Evolutionary conservation across 495 filamentous ascomycete genomes (phyloP), one percentile per base, ranked within the genome.

Genomic region (Diplogelasinospora grovesii): DNA sequence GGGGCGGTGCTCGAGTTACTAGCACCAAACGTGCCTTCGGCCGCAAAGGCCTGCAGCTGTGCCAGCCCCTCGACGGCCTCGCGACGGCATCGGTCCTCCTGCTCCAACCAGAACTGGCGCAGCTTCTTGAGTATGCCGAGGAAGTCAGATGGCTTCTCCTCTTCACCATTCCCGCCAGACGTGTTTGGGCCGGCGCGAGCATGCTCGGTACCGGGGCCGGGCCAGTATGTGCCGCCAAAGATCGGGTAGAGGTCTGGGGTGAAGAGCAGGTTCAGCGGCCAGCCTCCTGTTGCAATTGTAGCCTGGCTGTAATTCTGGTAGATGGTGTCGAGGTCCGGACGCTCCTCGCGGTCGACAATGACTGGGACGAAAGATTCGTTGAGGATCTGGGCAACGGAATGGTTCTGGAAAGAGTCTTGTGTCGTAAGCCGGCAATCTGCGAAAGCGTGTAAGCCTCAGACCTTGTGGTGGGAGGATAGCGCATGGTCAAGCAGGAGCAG

Each of bases 231-330:
- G 15, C 89, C 93, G 32, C 93, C 93, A 60, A 95, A 97, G 15
- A 98, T 80, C 1, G 92, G 92, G 46, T 95, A 83, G 5, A 97
- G 74, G 50, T 90, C 79, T 0, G 93, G 93, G 0, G 93, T 97
- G 19, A 97, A 71, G 56, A 98, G 97, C 15, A 96, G 86, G 59
- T 96, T 97, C 31, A 98, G 70, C 8, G 92, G 92, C 93, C 93
- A 98, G 19, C 92, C 92, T 3, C 89, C 93, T 2, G 82, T 87
- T 14, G 87, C 88, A 24, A 82, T 94, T 11, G 90, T 89, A 4
- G 89, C 90, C 66, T 95, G 86, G 22, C 93, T 86, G 65, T 93
- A 98, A 65, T 95, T 95, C 85, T 96, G 94, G 59, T 97, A 98
- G 42, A 97, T 89, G 37, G 87, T 82, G 57, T 98, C 92, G 50